Conservation (phyloP, 23 red algal species). For the Gracilariopsis chorda region DNA sequence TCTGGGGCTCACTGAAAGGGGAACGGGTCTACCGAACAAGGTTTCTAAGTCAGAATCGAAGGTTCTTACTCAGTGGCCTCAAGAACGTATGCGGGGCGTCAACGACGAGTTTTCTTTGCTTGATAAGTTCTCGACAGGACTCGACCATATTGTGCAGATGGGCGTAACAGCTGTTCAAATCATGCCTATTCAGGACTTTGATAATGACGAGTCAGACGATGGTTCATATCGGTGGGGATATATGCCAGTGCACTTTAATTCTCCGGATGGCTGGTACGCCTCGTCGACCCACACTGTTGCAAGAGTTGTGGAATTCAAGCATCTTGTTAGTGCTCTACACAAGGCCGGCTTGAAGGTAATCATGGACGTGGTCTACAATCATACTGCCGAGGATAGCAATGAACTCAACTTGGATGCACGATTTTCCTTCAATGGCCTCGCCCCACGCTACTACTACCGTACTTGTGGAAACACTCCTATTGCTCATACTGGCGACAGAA, state of each 20-base stretch:
- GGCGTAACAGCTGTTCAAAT: slow-evolving; percentile 81
- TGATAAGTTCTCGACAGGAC: slow-evolving; percentile 46
- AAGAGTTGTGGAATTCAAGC: slow-evolving; percentile 87
- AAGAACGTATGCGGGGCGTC: slow-evolving; percentile 6
- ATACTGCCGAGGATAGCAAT: slow-evolving; percentile 87
- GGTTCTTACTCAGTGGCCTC: slow-evolving; percentile 11
- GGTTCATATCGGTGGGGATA: slow-evolving; percentile 85
- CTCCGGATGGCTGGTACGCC: slow-evolving; percentile 90
- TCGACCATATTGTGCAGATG: slow-evolving; percentile 82
- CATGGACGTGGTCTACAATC: slow-evolving; percentile 97
- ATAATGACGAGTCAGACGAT: slow-evolving; percentile 66
- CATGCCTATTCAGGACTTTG: slow-evolving; percentile 89
- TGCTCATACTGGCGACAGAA: slow-evolving; percentile 54
- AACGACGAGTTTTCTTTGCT: background rate
- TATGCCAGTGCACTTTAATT: slow-evolving; percentile 92
- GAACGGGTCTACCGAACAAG: background rate
- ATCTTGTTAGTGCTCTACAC: slow-evolving; percentile 72
- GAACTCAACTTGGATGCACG: slow-evolving; percentile 87
- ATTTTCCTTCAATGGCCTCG: slow-evolving; percentile 90
- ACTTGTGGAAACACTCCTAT: slow-evolving; percentile 79
- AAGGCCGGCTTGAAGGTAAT: slow-evolving; percentile 82
- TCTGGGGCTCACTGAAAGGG: slow-evolving; percentile 65
- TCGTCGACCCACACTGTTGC: slow-evolving; percentile 48
- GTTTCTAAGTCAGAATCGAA: background rate
- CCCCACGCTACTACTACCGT: slow-evolving; percentile 85